Percentiles rank a stretch among this genome's conserved stretches.
These are phyloP conservation scores for Avicennia marina DNA, from an alignment of 257 asterid genomes.

Conservation along the genomic window DNA sequence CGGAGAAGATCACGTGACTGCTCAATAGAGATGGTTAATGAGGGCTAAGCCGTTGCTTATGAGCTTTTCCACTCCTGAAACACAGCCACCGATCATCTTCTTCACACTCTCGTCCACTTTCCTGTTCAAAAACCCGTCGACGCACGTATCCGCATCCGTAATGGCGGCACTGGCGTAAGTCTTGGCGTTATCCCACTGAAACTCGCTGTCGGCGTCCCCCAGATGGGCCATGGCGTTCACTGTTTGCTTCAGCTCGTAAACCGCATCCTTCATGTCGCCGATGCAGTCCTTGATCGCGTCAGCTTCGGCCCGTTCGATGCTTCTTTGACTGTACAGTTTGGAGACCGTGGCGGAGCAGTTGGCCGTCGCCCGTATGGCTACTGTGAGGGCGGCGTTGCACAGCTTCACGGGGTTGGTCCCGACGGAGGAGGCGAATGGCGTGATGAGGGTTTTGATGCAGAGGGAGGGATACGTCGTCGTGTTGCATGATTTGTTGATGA, in stretches of 20 bases:
- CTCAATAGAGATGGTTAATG: constrained; percentile 58
- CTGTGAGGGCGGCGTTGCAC: constrained; percentile 49
- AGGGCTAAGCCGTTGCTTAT: constrained; percentile 59
- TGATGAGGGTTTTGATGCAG: constrained; percentile 46
- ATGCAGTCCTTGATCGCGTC: constrained; percentile 51
- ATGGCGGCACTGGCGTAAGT: constrained; percentile 79
- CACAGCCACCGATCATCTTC: constrained; percentile 32
- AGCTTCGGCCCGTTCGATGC: constrained; percentile 27
- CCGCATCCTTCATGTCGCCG: constrained; percentile 51
- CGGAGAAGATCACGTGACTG: too few species aligned
- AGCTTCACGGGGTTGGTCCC: constrained; percentile 36
- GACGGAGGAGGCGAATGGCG: constrained; percentile 51
- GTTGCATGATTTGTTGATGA: constrained; percentile 41
- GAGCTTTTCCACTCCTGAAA: constrained; percentile 23
- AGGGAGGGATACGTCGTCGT: constrained; percentile 44
- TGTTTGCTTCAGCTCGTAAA: constrained; percentile 52
- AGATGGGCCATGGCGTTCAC: constrained; percentile 41
- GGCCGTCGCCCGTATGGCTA: constrained; percentile 33
- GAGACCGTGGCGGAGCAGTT: constrained; percentile 32
- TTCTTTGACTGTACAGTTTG: constrained; percentile 23
- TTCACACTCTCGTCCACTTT: constrained; percentile 27
- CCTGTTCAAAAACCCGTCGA: constrained; percentile 38
- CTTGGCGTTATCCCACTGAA: constrained; percentile 59
- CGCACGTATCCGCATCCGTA: constrained; percentile 65
- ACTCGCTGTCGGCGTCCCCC: constrained; percentile 32